Conservation (phyloP, 768 basidiomycete genomes). For the Leucocoprinus leucothites region DNA sequence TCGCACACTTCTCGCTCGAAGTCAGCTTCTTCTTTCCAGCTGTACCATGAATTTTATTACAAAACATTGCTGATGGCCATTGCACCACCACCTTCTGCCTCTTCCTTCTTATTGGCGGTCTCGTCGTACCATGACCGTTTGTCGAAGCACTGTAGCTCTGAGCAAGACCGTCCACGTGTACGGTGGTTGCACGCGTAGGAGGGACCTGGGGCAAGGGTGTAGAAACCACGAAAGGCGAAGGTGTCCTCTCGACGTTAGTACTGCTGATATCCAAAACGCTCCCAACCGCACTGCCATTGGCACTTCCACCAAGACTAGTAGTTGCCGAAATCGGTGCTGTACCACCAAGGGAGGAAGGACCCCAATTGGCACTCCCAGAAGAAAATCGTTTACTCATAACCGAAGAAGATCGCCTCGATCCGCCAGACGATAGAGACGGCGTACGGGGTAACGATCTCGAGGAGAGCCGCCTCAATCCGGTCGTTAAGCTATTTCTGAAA, state of each 20-base stretch:
- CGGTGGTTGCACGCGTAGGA: background rate
- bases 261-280: background rate
- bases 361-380: slow-evolving; percentile 15
- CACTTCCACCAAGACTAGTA: background rate
- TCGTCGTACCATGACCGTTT: slow-evolving; percentile 15
- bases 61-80: slow-evolving; percentile 69
- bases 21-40: slow-evolving; percentile 6
- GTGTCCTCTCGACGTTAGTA: slow-evolving; percentile 23
- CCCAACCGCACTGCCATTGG: background rate
- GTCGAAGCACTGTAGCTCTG: background rate
- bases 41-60: slow-evolving; percentile 49
- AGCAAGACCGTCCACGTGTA: background rate
- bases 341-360: background rate
- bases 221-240: slow-evolving; percentile 30
- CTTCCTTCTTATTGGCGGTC: background rate
- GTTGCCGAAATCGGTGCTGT: background rate
- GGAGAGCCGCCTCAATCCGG: slow-evolving; percentile 45
- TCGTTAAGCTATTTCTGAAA: slow-evolving; percentile 44
- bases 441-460: slow-evolving; percentile 56
- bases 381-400: slow-evolving; percentile 28
- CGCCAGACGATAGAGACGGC: slow-evolving; percentile 51
- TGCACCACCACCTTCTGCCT: slow-evolving; percentile 26
- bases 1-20: slow-evolving; percentile 57
- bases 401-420: slow-evolving; percentile 31
- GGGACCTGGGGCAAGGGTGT: slow-evolving; percentile 20